Evolutionary conservation across 2,329 filamentous ascomycete genomes (phyloP), one percentile per base, ranked within the genome.

Genomic region (Beauveria scarabaeidicola): DNA sequence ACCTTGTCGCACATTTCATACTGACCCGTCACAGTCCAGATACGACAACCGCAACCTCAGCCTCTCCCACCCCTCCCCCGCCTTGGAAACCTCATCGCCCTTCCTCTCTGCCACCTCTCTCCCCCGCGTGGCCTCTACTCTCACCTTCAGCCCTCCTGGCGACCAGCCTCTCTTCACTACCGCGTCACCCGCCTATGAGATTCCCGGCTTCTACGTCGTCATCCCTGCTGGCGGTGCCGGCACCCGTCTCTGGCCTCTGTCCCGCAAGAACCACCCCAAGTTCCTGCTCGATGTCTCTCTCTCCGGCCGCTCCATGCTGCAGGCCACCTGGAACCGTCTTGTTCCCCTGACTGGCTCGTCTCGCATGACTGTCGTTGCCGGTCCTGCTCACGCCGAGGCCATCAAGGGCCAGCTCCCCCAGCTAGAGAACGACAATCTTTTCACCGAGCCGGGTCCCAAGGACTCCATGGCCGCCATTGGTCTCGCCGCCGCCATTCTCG

Each of bases 391-490:
- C 58, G 63, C 66, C 9, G 65, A 66, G n/a, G 59, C 65, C 29
- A 67, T 67, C 21, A 58, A 64, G 52, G 63, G 47, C 32, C 66
- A 67, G 50, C 58, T 67, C 32, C 66, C 66, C 38, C 64, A 67
- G 52, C 60, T 67, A 21, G 61, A 64, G 48, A 47, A 25, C 38
- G 52, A 41, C 21, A 67, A 67, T 53, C 60, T 67, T 25, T 67
- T 67, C 61, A 67, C 65, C 25, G 66, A 67, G 60, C 66, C 66
- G 32, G 66, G 66, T 9, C 66, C 66, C 56, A 67, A 67, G 51
- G 66, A 67, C 58, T 67, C 66, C 47, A 66, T 67, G 66, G 66
- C 66, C 40, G 66, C 66, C 52, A 67, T 67, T 38, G 66, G 66
- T 52, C 61, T 67, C 46, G 66, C 66, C 56, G 66, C 66, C 10